These are phyloP conservation scores for Piromyces finnis DNA, from an alignment of 192 early-diverging fungal genomes.

Conservation along the genomic window DNA sequence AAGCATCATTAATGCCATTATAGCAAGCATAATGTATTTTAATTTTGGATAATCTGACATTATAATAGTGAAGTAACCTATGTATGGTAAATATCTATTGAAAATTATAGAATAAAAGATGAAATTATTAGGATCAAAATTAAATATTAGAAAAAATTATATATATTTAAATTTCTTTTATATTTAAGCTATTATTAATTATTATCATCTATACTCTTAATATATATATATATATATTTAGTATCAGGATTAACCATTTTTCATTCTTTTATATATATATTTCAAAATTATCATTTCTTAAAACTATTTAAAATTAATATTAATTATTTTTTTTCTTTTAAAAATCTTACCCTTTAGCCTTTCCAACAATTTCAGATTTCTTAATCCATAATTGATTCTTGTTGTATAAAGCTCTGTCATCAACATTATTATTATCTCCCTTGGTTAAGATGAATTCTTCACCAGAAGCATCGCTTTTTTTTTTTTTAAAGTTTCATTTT, in stretches of 20 bases:
- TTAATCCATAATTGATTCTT: constrained; percentile 1
- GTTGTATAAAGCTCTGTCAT: constrained; percentile 81
- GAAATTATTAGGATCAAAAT: too few relatives aligned
- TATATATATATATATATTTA: too few relatives aligned
- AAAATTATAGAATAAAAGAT: background rate
- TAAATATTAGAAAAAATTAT: too few relatives aligned
- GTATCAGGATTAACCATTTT: too few relatives aligned
- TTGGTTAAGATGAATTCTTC: constrained; percentile 84
- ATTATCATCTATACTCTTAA: too few relatives aligned
- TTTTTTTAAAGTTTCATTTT: too few relatives aligned
- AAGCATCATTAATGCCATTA: constrained; percentile 22
- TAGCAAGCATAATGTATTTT: constrained; percentile 64
- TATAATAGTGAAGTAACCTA: constrained; percentile 89
- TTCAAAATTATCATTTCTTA: too few relatives aligned
- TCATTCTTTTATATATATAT: too few relatives aligned
- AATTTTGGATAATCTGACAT: constrained; percentile 91
- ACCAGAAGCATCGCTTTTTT: constrained; percentile 21
- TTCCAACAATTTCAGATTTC: background rate
- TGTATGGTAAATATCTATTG: constrained; percentile 60
- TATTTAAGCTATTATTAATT: too few relatives aligned
- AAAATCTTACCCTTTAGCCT: background rate
- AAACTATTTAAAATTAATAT: too few relatives aligned
- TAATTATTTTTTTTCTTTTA: too few relatives aligned
- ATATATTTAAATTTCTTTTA: too few relatives aligned
- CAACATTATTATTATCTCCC: constrained; percentile 82